Evolutionary conservation across 1,284 basidiomycete genomes (phyloP), one percentile per base, ranked within the genome.

Genomic region (Heterobasidion parviporum): DNA sequence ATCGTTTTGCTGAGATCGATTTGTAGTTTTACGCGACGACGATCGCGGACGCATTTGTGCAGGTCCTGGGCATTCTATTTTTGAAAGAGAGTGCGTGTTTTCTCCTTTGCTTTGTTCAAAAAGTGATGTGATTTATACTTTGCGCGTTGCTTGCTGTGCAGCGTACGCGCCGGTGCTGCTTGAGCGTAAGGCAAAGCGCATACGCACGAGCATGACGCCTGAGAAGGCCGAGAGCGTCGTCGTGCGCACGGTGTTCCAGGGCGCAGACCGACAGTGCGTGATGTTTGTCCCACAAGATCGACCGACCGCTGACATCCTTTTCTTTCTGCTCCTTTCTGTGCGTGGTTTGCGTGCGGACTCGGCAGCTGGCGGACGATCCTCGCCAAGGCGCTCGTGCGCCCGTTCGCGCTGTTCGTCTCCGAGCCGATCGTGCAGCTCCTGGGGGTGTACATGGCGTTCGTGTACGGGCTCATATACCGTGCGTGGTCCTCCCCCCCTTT

Each of bases 391-490:
- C 69, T 81, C 53, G 55, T 72, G 12, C 71, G 78, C 0, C 79
- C 79, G 0, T 77, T 79, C 63, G 65, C 66, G 26, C 64, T 81
- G 36, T 72, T 80, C 62, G 56, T 57, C 10, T 68, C 67, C 45
- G 78, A 81, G 61, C 75, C 76, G 0, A 77, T 79, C 60, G 68
- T 76, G 49, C 72, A 74, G 59, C 67, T 73, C 2, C 65, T 78
- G 2, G 72, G 77, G 0, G 1, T 74, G 0, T 83, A 80, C 62
- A 74, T 80, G 71, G 73, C 75, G 0, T 75, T 81, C 60, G 60
- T 81, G 12, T 82, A 76, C 54, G 78, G 83, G 4, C 63, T 74
- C 0, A 67, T 84, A 41, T 85, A 86, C 56, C 60, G 81, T 83
- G 61, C 65, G 80, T 67, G 3, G 20, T 43, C 20, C 26, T 26